Evolutionary conservation across 331 rosid species (phyloP), one percentile per base, ranked within the genome.

Genomic region (Cydonia oblonga): DNA sequence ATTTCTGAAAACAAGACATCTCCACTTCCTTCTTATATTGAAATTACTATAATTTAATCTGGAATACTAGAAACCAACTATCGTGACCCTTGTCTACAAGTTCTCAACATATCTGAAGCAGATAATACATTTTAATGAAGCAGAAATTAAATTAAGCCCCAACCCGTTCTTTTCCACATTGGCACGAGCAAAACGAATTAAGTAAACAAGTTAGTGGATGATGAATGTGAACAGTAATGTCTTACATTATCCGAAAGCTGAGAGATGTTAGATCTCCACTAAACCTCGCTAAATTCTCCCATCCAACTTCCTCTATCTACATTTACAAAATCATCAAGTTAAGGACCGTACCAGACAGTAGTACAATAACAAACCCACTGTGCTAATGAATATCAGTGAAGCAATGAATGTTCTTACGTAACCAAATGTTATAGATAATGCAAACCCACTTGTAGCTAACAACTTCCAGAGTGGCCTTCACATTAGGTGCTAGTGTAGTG

Each of bases 301-400:
- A 79, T 76, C 86, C 86, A 75, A 79, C 73, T 69, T 82, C 81
- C 78, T 79, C 86, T 75, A 79, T 79, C 81, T 82, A 71, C 68
- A 78, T 30, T 68, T 52, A 56, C 24, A 65, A 15, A 23, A 71
- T 53, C 44, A 51, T 9, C 44, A 38, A 73, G 72, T 60, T 70
- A 79, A 46, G 30, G 69, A 67, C 11, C 49, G 58, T 54, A 38
- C 22, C 54, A 53, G 18, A 12, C 23, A 42, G 1, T 56, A 42
- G 15, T 40, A 66, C 11, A 23, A 20, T 13, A 15, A 59, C 25
- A 64, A 67, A 53, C 73, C 20, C 56, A 18, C 15, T 49, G 12
- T 26, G 18, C 26, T 13, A 54, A 24, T 14, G 78, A 57, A 25
- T 26, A 13, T 52, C 3, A 52, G 6, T 65, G 56, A 66, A 72